Evolutionary conservation across 176 grass and related monocot species (phyloP), one percentile per base, ranked within the genome.

Genomic region (Chloris gayana): DNA sequence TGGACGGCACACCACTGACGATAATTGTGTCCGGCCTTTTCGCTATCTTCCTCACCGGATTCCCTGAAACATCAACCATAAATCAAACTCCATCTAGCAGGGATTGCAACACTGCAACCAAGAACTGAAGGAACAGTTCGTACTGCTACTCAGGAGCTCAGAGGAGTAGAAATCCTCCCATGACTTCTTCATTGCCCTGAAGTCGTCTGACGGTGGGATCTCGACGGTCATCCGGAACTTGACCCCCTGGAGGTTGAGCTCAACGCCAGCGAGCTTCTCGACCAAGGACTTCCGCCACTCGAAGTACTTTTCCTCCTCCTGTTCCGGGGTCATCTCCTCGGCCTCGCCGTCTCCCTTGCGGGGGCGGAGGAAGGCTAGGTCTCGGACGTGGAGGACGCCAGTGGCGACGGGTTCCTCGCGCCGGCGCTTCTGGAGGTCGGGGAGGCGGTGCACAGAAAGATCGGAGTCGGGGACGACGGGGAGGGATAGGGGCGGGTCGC

Each of bases 111-210:
- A 87, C 35, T 54, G 54, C 10, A 74, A 71, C 26, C 33, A 85
- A 63, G 9, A 22, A 15, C 34, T 30, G 10, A 81, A 38, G 26
- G 82, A 82, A 10, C 14, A 83, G 14, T 21, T 32, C 84, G 73
- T 94, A 92, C 95, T 91, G 49, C 25, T 83, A 83, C 76, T 87
- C 12, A 84, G 69, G 47, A 91, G 84, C 83, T 89, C 73, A 8
- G 88, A 91, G 27, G 95, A 70, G 82, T 98, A 98, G 80, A 85
- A 95, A 76, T 95, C 86, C 75, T 98, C 90, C 95, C 95, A 95
- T 18, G 92, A 95, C 44, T 91, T 95, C 84, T 88, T 93, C 86
- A 98, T 84, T 47, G 69, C 59, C 79, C 35, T 83, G 68, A 95
- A 95, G 79, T 98, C 86, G 4, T 98, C 90, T 1, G 81, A 85